These are phyloP conservation scores for Aureobasidium mangrovei DNA, from an alignment of 2,329 filamentous ascomycete species.

Conservation along the genomic window DNA sequence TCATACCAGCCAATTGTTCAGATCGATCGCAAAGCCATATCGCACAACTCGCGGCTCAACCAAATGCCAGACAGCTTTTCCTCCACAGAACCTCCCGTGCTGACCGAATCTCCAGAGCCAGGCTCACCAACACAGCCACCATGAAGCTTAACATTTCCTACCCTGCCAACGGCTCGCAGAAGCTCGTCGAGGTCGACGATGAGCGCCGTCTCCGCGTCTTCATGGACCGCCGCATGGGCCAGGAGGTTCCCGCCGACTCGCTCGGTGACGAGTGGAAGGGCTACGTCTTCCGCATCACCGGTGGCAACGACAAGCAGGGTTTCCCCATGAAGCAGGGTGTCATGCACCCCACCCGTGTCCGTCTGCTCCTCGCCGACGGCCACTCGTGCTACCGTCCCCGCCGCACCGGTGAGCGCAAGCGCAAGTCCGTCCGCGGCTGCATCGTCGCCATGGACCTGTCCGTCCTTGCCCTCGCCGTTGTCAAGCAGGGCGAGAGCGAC, in stretches of 20 bases:
- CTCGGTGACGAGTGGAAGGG: constrained; percentile 99
- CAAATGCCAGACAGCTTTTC: background rate
- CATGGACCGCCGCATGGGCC: constrained; percentile 96
- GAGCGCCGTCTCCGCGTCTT: constrained; percentile 98
- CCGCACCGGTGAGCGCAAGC: constrained; percentile 97
- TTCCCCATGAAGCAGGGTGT: constrained; percentile 99
- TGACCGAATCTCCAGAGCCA: constrained; percentile 5
- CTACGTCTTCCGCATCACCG: constrained; percentile 99
- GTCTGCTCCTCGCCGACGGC: constrained; percentile 87
- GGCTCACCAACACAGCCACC: constrained; percentile 31
- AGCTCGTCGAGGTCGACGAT: constrained; percentile 98
- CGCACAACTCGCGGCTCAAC: background rate
- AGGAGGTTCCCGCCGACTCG: constrained; percentile 86
- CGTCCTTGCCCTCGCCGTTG: constrained; percentile 85
- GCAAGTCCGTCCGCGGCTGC: constrained; percentile 98
- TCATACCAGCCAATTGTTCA: background rate
- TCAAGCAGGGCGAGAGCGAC: constrained; percentile 95
- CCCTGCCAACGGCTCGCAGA: constrained; percentile 99
- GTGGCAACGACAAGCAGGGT: constrained; percentile 99
- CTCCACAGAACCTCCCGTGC: background rate
- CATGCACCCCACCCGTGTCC: constrained; percentile 97
- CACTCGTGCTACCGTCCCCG: constrained; percentile 99
- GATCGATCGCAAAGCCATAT: background rate
- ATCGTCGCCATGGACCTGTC: constrained; percentile 94
- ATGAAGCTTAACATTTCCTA: constrained; percentile 78